Evolutionary conservation across 2,329 filamentous ascomycete genomes (phyloP), one percentile per base, ranked within the genome.

Genomic region (Scedosporium dehoogii): DNA sequence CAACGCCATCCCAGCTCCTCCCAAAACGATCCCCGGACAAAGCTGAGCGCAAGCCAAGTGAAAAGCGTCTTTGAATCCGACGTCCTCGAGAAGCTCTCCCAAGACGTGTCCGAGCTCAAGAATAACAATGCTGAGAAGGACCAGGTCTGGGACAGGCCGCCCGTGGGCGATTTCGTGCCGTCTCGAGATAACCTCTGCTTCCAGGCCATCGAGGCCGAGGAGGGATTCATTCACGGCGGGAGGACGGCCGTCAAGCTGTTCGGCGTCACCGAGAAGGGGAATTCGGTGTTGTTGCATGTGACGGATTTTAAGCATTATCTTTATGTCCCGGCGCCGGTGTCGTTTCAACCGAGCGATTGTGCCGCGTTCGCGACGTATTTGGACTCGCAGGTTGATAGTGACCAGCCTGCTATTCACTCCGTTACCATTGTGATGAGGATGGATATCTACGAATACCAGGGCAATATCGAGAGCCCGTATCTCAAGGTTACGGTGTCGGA

Each of bases 281-380:
- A 99, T 74, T 99, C 94, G 3, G 91, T 96, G 46, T 84, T 99
- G 73, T 80, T 99, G 12, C 94, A 99, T 73, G 92, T 99, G 65
- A 96, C 90, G 16, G 91, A 92, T 70, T 99, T 99, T 75, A 88
- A 91, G 68, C 94, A 99, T 73, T 99, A 99, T 72, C 85, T 99
- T 62, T 99, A 96, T 70, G 86, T 97, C 56, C 89, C 91, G 9
- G 94, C 96, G 0, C 94, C 94, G 0, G 78, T 92, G 7, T 84
- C 85, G 27, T 99, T 99, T 73, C 84, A 85, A 29, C 85, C 85
- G 56, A 81, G 86, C 51, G 92, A 99, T 71, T 92, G 91, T 73
- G 81, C 86, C 16, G 78, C 84, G 0, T 99, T 89, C 79, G 90
- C 88, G 71, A 79, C 84, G 3, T 97, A 86, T 70, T 83, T 99